Evolutionary conservation across 768 basidiomycete genomes (phyloP).

Genomic region (Boletus reticulatus): DNA sequence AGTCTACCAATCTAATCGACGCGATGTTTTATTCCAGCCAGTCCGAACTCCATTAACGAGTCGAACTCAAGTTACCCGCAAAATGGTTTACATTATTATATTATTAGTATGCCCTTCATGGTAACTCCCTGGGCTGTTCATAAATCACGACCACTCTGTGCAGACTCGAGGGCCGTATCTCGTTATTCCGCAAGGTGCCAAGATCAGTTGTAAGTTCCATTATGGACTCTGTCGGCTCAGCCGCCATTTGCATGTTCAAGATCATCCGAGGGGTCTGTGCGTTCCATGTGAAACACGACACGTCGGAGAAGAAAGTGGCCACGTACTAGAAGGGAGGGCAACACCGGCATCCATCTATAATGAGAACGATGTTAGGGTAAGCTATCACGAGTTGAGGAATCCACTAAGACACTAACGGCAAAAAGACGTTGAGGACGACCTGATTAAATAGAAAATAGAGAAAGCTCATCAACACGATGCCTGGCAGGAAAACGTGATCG

Average conservation of each 20-base stretch:
- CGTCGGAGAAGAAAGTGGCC: background rate
- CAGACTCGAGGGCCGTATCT: background rate
- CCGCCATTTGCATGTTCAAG: conserved; percentile 16
- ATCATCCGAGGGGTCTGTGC: conserved; percentile 21
- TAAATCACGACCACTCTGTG: background rate
- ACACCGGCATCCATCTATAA: conserved; percentile 10
- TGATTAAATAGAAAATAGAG: conserved; percentile 3
- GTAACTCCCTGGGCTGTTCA: background rate
- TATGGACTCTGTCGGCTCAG: conserved; percentile 2
- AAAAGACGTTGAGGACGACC: conserved; percentile 11
- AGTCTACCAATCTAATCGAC: background rate
- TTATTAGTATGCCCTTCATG: background rate
- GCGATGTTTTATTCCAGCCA: too few relatives aligned
- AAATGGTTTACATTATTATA: too few relatives aligned
- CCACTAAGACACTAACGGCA: conserved; percentile 10
- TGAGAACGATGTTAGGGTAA: background rate
- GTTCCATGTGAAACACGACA: background rate
- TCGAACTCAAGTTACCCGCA: too few relatives aligned
- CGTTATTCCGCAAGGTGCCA: background rate
- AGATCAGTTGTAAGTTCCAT: conserved; percentile 13
- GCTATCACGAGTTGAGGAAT: background rate
- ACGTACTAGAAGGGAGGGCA: conserved; percentile 16
- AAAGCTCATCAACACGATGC: background rate
- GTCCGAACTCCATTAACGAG: too few relatives aligned
- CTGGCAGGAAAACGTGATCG: background rate